Evolutionary conservation across 768 basidiomycete genomes (phyloP).

Genomic region (Boletus insuetus): DNA sequence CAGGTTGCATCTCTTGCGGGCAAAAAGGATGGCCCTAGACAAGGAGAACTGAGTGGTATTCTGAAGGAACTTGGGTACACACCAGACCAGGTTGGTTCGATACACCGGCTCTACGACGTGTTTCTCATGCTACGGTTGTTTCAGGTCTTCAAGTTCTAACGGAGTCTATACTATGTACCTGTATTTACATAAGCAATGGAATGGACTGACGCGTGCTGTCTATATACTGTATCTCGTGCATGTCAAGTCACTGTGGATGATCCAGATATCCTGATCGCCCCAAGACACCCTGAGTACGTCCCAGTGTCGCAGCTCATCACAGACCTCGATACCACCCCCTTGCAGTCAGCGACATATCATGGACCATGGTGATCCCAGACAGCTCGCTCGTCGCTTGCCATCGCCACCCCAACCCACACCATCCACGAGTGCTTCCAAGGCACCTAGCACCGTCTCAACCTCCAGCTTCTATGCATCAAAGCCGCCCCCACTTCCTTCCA

Average conservation of each 20-base stretch:
- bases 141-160: slow-evolving; percentile 44
- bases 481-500: slow-evolving; percentile 37
- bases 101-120: not conserved
- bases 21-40: slow-evolving; percentile 78
- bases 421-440: slow-evolving; percentile 31
- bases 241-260: slow-evolving; percentile 7
- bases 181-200: slow-evolving; percentile 29
- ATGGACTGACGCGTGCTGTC: slow-evolving; percentile 23
- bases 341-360: slow-evolving; percentile 30
- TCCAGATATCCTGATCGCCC: slow-evolving; percentile 18
- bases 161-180: too few relatives aligned
- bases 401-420: slow-evolving; percentile 45
- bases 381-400: slow-evolving; percentile 28
- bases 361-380: slow-evolving; percentile 47
- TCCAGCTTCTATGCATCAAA: slow-evolving; percentile 29
- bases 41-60: slow-evolving; percentile 79
- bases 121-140: slow-evolving; percentile 2
- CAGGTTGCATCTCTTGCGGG: slow-evolving; percentile 90
- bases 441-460: slow-evolving; percentile 26
- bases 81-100: slow-evolving; percentile 67
- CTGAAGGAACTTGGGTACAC: slow-evolving; percentile 86
- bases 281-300: not conserved
- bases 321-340: slow-evolving; percentile 7
- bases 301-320: not conserved
- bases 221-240: not conserved